phyloP scores from a whole-genome alignment of 2,329 filamentous ascomycete species.

The Cladorrhinum sp. region DNA sequence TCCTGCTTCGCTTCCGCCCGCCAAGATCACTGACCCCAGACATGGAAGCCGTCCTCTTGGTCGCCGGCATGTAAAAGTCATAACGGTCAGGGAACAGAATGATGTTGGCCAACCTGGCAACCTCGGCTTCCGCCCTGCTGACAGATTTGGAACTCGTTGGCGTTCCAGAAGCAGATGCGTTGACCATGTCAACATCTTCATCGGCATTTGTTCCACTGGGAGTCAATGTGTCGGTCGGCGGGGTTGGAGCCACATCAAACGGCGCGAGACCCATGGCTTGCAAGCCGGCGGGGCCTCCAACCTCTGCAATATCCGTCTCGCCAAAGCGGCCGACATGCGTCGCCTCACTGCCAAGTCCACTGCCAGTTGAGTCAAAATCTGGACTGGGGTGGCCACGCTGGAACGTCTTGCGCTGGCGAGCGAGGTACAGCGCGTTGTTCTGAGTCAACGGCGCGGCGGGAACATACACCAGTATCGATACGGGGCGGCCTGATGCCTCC shows the following conservation, averaged over 20 bases:
- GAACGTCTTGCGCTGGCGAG: slow-evolving; percentile 56
- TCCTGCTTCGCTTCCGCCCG: slow-evolving; percentile 10
- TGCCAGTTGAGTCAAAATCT: slow-evolving; percentile 54
- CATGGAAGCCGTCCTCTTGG: slow-evolving; percentile 21
- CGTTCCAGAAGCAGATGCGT: slow-evolving; percentile 17
- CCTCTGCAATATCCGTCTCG: slow-evolving; percentile 49
- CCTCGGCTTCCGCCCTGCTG: slow-evolving; percentile 46
- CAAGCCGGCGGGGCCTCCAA: slow-evolving; percentile 49
- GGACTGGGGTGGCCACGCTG: slow-evolving; percentile 47
- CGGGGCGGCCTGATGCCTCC: slow-evolving; percentile 24
- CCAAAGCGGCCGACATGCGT: slow-evolving; percentile 47
- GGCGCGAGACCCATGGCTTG: slow-evolving; percentile 57
- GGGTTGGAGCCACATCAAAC: slow-evolving; percentile 44
- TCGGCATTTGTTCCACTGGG: slow-evolving; percentile 28
- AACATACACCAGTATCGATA: slow-evolving; percentile 53
- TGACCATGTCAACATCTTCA: slow-evolving; percentile 23
- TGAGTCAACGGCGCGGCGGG: slow-evolving; percentile 55
- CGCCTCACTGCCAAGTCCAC: slow-evolving; percentile 49
- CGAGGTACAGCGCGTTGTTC: slow-evolving; percentile 56
- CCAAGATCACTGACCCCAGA: slow-evolving; percentile 15
- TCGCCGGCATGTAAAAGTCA: slow-evolving; percentile 46
- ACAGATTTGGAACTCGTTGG: slow-evolving; percentile 21
- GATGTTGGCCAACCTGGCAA: slow-evolving; percentile 53
- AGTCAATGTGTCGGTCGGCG: slow-evolving; percentile 27
- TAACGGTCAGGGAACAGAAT: slow-evolving; percentile 55